phyloP scores from a whole-genome alignment of 2,329 filamentous ascomycete genomes.

The Coniochaeta prunicola region DNA sequence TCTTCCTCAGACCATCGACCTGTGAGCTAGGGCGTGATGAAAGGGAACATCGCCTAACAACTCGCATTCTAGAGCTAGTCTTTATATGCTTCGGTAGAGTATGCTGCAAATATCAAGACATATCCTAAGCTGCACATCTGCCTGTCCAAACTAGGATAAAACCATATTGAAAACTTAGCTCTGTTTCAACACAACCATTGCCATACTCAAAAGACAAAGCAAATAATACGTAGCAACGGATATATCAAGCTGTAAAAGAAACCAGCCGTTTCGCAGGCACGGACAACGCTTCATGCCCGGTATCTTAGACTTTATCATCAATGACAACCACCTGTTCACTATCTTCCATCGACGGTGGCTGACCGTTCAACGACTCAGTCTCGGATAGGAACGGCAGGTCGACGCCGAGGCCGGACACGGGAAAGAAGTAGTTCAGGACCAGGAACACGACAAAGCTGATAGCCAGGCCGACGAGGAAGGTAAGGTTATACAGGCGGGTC shows the following conservation, averaged over 20 bases:
- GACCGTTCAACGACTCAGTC: slow-evolving; percentile 6
- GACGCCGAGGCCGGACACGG: slow-evolving; percentile 8
- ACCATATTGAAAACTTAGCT: neutral
- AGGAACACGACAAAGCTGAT: slow-evolving; percentile 25
- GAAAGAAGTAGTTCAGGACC: slow-evolving; percentile 6
- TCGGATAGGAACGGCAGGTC: slow-evolving; percentile 7
- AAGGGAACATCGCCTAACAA: no score
- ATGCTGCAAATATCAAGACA: no score
- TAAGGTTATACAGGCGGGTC: slow-evolving; percentile 31
- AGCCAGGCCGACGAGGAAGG: slow-evolving; percentile 29
- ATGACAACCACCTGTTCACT: neutral
- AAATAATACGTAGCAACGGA: neutral
- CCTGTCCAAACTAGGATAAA: neutral
- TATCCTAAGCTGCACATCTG: no score
- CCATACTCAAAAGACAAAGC: neutral
- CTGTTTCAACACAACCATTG: neutral
- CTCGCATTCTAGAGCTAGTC: no score
- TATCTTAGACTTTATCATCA: neutral
- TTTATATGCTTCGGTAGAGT: no score
- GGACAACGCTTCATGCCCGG: neutral
- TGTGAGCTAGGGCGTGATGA: no score
- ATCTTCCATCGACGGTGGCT: neutral
- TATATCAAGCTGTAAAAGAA: neutral
- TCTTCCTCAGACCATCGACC: no score
- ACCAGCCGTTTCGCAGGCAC: neutral